These are phyloP conservation scores for Phlebopus sp. DNA, from an alignment of 1,284 basidiomycete genomes.

Conservation along the genomic window DNA sequence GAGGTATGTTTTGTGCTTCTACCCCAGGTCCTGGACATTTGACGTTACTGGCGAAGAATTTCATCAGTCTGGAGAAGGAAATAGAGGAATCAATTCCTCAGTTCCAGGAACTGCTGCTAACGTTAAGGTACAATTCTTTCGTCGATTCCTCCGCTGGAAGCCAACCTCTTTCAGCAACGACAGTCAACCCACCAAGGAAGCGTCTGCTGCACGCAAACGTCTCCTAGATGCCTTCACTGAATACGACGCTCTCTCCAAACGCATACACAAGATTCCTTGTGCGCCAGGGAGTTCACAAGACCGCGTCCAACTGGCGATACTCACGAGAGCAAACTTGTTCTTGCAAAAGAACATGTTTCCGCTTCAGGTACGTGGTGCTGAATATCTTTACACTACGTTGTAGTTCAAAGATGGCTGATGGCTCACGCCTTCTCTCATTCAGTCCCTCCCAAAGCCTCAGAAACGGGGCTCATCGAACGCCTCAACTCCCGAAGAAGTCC, in stretches of 20 bases:
- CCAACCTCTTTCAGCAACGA: constrained; percentile 42
- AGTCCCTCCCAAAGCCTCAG: constrained; percentile 64
- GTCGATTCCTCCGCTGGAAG: neutral
- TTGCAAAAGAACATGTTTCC: constrained; percentile 88
- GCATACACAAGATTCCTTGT: constrained; percentile 72
- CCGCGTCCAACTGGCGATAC: constrained; percentile 79
- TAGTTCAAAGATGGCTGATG: neutral
- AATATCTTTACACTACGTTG: neutral
- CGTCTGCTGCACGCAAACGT: constrained; percentile 70
- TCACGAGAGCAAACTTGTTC: constrained; percentile 76
- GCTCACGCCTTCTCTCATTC: constrained; percentile 9
- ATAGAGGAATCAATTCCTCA: constrained; percentile 67
- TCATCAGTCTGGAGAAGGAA: constrained; percentile 75
- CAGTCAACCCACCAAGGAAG: constrained; percentile 63
- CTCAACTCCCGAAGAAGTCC: constrained; percentile 22
- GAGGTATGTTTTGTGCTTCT: constrained; percentile 42
- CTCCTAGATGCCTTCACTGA: constrained; percentile 81
- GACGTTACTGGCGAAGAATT: constrained; percentile 41
- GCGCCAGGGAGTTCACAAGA: constrained; percentile 73
- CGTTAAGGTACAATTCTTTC: constrained; percentile 44
- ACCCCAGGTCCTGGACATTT: neutral
- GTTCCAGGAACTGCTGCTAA: constrained; percentile 66
- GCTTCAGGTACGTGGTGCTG: constrained; percentile 53
- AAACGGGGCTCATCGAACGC: constrained; percentile 32
- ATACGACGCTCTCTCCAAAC: constrained; percentile 87